Conservation (phyloP, 2,329 filamentous ascomycete genomes). For the Fusarium proliferatum region DNA sequence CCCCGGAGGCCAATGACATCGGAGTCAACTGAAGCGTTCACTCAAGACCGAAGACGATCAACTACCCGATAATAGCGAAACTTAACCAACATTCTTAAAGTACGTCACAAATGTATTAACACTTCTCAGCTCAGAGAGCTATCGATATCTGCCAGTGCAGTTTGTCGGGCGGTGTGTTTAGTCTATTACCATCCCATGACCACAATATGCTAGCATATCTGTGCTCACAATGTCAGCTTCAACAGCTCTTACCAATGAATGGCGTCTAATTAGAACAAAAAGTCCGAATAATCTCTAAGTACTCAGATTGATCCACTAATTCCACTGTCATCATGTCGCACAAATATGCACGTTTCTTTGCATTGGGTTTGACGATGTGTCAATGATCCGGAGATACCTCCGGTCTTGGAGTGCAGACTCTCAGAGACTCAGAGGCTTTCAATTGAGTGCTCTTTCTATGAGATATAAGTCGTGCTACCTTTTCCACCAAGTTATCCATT, state of each 20-base stretch:
- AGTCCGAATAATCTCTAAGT: neutral
- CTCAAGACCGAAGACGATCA: neutral
- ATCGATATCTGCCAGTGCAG: neutral
- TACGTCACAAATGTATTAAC: rapidly evolving
- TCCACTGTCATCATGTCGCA: neutral
- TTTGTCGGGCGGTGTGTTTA: neutral
- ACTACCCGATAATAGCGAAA: neutral
- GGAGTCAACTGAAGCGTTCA: neutral
- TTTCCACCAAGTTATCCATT: no score
- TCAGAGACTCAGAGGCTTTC: no score
- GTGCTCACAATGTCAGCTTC: neutral
- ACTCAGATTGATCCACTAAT: neutral
- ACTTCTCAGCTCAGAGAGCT: neutral
- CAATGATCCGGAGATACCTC: slow-evolving; percentile 2
- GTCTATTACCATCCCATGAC: slow-evolving; percentile 1
- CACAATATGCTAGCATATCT: neutral
- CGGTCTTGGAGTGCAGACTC: neutral
- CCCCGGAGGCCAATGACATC: no score
- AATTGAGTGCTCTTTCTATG: no score
- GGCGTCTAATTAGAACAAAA: neutral
- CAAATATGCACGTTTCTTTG: neutral
- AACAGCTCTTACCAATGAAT: neutral
- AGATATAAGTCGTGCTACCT: neutral
- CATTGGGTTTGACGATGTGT: neutral
- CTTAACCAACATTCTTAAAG: neutral